Percentiles rank a stretch among this genome's conserved stretches.
Conservation (phyloP, 2,329 filamentous ascomycete species). For the Cytospora schulzeri region DNA sequence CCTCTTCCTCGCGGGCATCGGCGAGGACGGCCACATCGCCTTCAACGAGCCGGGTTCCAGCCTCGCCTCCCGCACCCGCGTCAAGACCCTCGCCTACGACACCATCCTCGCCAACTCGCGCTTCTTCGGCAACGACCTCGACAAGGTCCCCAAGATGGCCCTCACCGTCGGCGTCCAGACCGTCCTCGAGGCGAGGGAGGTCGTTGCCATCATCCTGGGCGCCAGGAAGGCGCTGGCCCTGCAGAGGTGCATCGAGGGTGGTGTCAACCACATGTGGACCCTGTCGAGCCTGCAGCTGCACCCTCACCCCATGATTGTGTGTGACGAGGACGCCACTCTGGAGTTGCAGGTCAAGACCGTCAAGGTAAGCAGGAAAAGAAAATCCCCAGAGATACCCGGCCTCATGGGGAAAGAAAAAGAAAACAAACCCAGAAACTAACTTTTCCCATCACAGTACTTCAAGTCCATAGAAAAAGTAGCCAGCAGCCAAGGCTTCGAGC, state of each 20-base stretch:
- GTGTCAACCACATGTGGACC: slow-evolving; percentile 81
- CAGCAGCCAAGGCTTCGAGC: slow-evolving; percentile 47
- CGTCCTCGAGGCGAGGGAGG: slow-evolving; percentile 69
- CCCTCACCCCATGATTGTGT: slow-evolving; percentile 71
- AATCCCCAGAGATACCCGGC: not conserved
- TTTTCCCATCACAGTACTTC: slow-evolving; percentile 53
- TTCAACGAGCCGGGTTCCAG: slow-evolving; percentile 82
- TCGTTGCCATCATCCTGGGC: slow-evolving; percentile 73
- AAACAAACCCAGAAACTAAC: not conserved
- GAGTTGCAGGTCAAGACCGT: slow-evolving; percentile 68
- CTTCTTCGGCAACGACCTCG: slow-evolving; percentile 69
- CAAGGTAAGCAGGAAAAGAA: slow-evolving; percentile 40
- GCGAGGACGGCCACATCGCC: slow-evolving; percentile 77
- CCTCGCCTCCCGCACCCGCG: slow-evolving; percentile 68
- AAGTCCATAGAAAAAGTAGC: slow-evolving; percentile 62
- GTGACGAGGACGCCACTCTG: slow-evolving; percentile 71
- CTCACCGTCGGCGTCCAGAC: slow-evolving; percentile 62
- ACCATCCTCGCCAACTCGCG: slow-evolving; percentile 76
- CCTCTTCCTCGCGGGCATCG: slow-evolving; percentile 76
- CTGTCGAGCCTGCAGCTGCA: slow-evolving; percentile 74
- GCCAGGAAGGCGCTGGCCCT: slow-evolving; percentile 73
- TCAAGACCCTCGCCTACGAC: slow-evolving; percentile 78
- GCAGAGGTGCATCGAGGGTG: slow-evolving; percentile 72
- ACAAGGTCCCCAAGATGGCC: slow-evolving; percentile 69
- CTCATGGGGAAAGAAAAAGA: too few relatives aligned